Percentiles rank a stretch among this genome's conserved stretches.
phyloP scores from a whole-genome alignment of 306 rosid genomes.

The Trifolium subterraneum region DNA sequence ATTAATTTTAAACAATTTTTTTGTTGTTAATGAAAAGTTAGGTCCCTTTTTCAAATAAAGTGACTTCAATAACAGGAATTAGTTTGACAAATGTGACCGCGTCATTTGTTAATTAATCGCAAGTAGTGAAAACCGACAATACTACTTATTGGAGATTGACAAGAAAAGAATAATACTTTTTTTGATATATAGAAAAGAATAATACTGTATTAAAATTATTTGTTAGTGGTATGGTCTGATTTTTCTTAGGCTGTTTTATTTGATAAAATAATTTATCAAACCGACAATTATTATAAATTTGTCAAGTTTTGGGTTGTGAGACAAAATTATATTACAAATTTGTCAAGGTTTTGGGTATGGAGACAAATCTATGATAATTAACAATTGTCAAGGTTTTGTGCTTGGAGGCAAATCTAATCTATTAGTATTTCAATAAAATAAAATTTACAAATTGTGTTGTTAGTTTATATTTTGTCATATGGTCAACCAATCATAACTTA shows the following conservation, averaged over 20 bases:
- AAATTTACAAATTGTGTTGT: no score
- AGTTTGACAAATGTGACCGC: constrained; percentile 9
- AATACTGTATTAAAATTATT: not conserved
- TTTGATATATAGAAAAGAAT: not conserved
- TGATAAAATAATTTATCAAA: not conserved
- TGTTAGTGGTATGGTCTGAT: not conserved
- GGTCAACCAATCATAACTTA: no score
- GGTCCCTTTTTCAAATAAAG: constrained; percentile 29
- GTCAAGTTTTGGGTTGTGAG: not conserved
- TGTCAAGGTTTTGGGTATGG: not conserved
- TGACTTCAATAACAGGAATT: not conserved
- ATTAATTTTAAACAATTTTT: not conserved
- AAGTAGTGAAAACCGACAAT: constrained; percentile 15
- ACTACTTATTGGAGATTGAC: not conserved
- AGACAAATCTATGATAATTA: not conserved
- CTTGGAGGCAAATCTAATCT: no score
- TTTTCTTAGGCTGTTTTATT: not conserved
- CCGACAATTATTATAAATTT: not conserved
- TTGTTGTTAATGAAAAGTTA: constrained; percentile 32
- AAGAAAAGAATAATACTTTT: not conserved
- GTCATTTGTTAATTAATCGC: not conserved
- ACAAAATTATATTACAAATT: not conserved
- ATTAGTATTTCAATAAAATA: no score
- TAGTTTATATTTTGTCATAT: no score
- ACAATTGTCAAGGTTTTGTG: no score